phyloP scores from a whole-genome alignment of 257 asterid genomes.

The Lantana camara region DNA sequence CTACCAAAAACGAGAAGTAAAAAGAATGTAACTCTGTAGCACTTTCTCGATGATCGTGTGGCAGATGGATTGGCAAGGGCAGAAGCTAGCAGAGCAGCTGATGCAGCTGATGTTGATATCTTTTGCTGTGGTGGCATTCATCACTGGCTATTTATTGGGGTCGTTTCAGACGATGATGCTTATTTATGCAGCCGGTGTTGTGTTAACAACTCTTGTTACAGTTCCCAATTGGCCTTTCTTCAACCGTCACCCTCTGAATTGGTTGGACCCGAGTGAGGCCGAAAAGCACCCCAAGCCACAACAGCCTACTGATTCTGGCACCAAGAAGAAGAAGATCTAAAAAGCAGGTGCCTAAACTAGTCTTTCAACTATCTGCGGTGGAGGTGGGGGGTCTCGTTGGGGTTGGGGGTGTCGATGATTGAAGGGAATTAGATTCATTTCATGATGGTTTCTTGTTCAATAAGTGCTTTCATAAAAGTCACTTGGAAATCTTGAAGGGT shows the following conservation, averaged over 20 bases:
- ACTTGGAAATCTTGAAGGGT: too few relatives aligned
- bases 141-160: slow-evolving; percentile 56
- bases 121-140: slow-evolving; percentile 61
- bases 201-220: slow-evolving; percentile 55
- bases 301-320: slow-evolving; percentile 28
- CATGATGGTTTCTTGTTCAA: too few relatives aligned
- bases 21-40: slow-evolving; percentile 10
- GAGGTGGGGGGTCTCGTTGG: too few relatives aligned
- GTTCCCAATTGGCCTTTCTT: slow-evolving; percentile 75
- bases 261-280: slow-evolving; percentile 70
- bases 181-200: slow-evolving; percentile 65
- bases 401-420: too few relatives aligned
- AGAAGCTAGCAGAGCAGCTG: slow-evolving; percentile 69
- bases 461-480: too few relatives aligned
- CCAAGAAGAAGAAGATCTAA: slow-evolving; percentile 56
- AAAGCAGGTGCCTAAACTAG: slow-evolving; percentile 29
- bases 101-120: slow-evolving; percentile 68
- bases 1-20: too few relatives aligned
- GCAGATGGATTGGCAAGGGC: slow-evolving; percentile 94
- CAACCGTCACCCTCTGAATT: slow-evolving; percentile 64
- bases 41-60: background rate
- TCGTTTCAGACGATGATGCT: slow-evolving; percentile 69
- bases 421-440: too few relatives aligned
- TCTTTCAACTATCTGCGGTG: too few relatives aligned
- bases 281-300: slow-evolving; percentile 73